Evolutionary conservation across 116 monocot species (phyloP), one percentile per base, ranked within the genome.

Genomic region (Cymodocea nodosa): DNA sequence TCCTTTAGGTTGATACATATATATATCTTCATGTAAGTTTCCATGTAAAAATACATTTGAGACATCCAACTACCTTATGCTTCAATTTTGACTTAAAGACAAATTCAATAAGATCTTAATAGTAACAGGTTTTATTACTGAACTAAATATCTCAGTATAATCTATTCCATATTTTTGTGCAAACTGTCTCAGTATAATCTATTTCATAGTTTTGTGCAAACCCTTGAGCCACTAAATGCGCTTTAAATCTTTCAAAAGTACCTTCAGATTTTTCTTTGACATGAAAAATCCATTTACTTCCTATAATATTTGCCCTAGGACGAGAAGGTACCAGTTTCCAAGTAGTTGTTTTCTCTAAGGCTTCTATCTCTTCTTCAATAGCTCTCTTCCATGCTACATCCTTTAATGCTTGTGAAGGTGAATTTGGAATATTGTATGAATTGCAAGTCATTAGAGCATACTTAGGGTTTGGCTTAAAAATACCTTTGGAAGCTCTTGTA

Each of bases 191-290:
- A 35, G 8, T 17, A 62, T 62, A 64, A 64, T 23, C 64, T 37
- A 64, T 13, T 5, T 8, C 63, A 15, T 19, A 11, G 0, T 2
- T 19, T 64, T 64, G 44, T 3, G 19, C 6, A 22, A 36, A 64
- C 4, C 49, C 0, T 49, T 64, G 35, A 4, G 5, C 48, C 13
- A 24, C 13, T 16, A 64, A 64, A 3, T 22, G 6, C 20, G 0
- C 64, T 64, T 64, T 64, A 34, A 20, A 64, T 22, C 48, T 19
- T 20, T 64, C 64, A 37, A 64, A 13, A 48, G 22, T 20, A 11
- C 50, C 50, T 49, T 23, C 64, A 15, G 0, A 18, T 22, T 50
- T 64, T 17, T 23, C 13, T 34, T 64, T 64, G 0, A 24, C 9
- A 37, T 3, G 35, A 23, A 25, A 50, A 23, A 50, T 14, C 64